phyloP scores from a whole-genome alignment of 495 filamentous ascomycete genomes.

The Penicillium manginii region DNA sequence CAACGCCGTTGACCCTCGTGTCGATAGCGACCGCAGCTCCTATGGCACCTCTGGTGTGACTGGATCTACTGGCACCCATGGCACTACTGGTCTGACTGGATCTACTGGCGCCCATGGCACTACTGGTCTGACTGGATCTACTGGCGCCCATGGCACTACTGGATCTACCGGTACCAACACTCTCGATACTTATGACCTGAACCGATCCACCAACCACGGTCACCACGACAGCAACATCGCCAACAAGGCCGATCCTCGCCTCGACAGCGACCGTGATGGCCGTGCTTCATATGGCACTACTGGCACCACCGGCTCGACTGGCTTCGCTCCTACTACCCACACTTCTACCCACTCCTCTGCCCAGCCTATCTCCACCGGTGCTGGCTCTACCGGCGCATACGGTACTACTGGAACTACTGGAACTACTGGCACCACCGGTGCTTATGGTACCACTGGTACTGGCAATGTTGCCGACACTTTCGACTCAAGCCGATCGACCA shows the following conservation, averaged over 20 bases:
- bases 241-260: constrained; percentile 25
- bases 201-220: constrained; percentile 22
- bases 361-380: constrained; percentile 19
- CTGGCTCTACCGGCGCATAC: constrained; percentile 5
- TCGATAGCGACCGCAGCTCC: constrained; percentile 20
- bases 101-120: constrained; percentile 10
- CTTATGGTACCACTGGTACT: constrained; percentile 8
- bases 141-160: constrained; percentile 22
- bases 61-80: constrained; percentile 15
- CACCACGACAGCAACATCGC: constrained; percentile 27
- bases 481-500: constrained; percentile 13
- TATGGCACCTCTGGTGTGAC: constrained; percentile 12
- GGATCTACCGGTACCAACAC: not conserved
- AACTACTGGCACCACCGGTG: not conserved
- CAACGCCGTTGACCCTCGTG: constrained; percentile 23
- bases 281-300: constrained; percentile 5
- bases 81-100: not conserved
- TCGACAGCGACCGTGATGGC: constrained; percentile 22
- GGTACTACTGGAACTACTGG: not conserved
- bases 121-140: not conserved
- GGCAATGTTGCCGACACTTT: constrained; percentile 6
- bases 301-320: not conserved
- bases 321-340: not conserved
- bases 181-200: constrained; percentile 14
- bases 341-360: constrained; percentile 17